A percentile compares a stretch with the other conserved stretches of the same genome.
phyloP scores from a whole-genome alignment of 768 basidiomycete genomes.

The Kwoniella sp. region DNA sequence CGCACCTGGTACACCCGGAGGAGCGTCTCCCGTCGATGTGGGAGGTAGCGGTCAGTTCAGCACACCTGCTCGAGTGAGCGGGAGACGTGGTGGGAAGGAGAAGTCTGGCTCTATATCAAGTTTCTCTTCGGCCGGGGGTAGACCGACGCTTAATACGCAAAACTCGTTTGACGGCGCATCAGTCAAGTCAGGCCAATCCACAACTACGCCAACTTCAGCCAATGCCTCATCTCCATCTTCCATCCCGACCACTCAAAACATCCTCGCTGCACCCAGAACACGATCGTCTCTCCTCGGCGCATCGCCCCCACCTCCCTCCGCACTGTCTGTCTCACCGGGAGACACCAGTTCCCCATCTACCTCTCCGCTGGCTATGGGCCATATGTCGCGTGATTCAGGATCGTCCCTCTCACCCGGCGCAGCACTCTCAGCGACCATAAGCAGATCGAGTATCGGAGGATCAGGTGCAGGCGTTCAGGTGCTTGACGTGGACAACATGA shows the following conservation, averaged over 20 bases:
- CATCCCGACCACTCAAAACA: conserved; percentile 68
- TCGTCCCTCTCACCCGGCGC: conserved; percentile 59
- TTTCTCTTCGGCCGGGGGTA: conserved; percentile 19
- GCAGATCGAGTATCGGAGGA: conserved; percentile 31
- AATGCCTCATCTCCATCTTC: conserved; percentile 21
- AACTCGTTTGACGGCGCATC: conserved; percentile 29
- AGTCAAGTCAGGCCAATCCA: conserved; percentile 14
- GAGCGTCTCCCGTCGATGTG: conserved; percentile 32
- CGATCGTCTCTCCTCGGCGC: conserved; percentile 76
- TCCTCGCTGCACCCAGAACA: conserved; percentile 72
- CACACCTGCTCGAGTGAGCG: conserved; percentile 20
- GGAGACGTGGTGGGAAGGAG: conserved; percentile 16
- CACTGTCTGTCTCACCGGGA: conserved; percentile 36
- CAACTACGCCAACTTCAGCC: conserved; percentile 15
- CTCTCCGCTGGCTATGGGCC: conserved; percentile 21
- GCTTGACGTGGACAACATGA: conserved; percentile 97
- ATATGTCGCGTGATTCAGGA: conserved; percentile 25
- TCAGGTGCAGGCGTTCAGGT: conserved; percentile 53
- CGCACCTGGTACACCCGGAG: conserved; percentile 14
- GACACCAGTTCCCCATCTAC: conserved; percentile 30
- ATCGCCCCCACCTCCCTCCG: conserved; percentile 63
- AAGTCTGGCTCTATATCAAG: conserved; percentile 29
- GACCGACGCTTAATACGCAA: conserved; percentile 22
- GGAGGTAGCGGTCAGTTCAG: conserved; percentile 13
- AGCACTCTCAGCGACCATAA: conserved; percentile 44